Conservation (phyloP, 2,329 filamentous ascomycete genomes). For the Cladosporium sp. region DNA sequence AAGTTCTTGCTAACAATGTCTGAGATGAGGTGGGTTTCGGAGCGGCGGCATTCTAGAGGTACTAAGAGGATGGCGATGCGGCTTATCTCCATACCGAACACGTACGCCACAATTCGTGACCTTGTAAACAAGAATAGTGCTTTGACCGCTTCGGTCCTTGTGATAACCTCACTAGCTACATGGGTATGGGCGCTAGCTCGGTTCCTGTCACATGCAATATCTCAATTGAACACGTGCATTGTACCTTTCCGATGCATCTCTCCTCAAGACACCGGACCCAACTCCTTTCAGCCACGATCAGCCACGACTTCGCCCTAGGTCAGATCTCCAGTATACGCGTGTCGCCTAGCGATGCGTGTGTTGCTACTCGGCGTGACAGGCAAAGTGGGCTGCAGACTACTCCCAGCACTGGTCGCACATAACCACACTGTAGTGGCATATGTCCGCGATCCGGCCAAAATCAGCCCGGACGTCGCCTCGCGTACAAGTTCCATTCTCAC, state of each 20-base stretch:
- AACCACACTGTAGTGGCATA: constrained; percentile 43
- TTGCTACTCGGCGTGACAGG: constrained; percentile 27
- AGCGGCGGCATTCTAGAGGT: neutral
- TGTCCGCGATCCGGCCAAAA: constrained; percentile 40
- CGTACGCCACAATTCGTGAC: neutral
- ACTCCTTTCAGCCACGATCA: neutral
- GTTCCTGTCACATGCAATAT: neutral
- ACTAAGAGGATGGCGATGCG: neutral
- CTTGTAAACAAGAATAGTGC: neutral
- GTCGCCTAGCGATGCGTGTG: constrained; percentile 35
- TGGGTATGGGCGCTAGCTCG: neutral
- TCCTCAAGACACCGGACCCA: neutral
- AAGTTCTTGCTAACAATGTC: neutral
- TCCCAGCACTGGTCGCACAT: constrained; percentile 36
- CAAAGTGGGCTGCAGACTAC: constrained; percentile 25
- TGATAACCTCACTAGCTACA: neutral
- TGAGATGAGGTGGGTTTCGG: neutral
- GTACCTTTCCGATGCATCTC: neutral
- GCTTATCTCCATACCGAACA: neutral
- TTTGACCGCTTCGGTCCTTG: constrained; percentile 36
- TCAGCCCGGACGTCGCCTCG: constrained; percentile 25
- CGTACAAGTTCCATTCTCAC: constrained; percentile 44
- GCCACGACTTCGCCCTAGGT: neutral
- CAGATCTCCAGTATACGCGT: constrained; percentile 34
- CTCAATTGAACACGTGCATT: neutral